Conservation (phyloP, 768 basidiomycete genomes). For the Mycena latifolia region DNA sequence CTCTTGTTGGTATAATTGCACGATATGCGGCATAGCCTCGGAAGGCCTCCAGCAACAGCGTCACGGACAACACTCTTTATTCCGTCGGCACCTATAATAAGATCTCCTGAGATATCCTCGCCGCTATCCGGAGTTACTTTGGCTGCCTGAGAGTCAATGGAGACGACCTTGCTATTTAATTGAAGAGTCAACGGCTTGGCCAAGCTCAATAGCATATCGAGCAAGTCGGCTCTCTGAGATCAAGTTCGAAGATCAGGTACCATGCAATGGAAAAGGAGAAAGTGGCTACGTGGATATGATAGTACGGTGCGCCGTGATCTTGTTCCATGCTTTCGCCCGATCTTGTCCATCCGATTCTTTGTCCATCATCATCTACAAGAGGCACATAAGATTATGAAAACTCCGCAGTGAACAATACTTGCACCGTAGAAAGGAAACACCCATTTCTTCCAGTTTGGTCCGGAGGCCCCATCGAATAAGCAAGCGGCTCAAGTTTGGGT, state of each 20-base stretch:
- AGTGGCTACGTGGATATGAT: slow-evolving; percentile 47
- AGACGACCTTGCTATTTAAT: background rate
- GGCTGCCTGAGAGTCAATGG: background rate
- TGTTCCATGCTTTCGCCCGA: slow-evolving; percentile 44
- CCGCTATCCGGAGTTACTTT: background rate
- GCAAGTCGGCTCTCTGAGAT: too few relatives aligned
- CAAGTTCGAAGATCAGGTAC: too few relatives aligned
- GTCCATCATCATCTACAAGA: background rate
- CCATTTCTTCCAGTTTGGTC: background rate
- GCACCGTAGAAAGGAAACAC: too few relatives aligned
- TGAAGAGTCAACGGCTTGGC: too few relatives aligned
- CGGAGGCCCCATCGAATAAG: background rate
- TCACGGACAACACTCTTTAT: background rate
- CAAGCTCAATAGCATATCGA: too few relatives aligned
- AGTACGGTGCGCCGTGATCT: slow-evolving; percentile 49
- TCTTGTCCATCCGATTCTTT: slow-evolving; percentile 38
- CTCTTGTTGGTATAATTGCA: background rate
- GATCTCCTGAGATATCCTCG: background rate
- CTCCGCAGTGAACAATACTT: too few relatives aligned
- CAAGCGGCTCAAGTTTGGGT: background rate
- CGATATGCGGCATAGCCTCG: background rate
- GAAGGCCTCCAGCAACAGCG: background rate
- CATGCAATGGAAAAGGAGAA: too few relatives aligned
- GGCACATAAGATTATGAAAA: too few relatives aligned
- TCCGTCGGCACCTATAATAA: background rate